These are phyloP conservation scores for Trichoderma sp. DNA, from an alignment of 2,329 filamentous ascomycete genomes.

Conservation along the genomic window DNA sequence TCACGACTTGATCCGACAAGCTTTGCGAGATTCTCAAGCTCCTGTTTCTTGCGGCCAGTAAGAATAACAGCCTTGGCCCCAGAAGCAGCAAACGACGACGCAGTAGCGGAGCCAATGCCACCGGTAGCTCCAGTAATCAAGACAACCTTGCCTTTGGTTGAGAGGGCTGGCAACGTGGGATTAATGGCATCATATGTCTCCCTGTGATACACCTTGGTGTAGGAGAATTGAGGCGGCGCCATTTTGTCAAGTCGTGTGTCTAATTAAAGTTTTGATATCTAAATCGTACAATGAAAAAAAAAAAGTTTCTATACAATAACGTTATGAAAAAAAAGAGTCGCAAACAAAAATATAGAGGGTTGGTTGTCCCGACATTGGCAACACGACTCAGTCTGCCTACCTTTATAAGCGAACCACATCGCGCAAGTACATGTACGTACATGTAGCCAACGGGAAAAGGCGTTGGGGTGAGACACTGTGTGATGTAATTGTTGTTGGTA, in stretches of 20 bases:
- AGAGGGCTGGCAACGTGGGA: background rate
- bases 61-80: background rate
- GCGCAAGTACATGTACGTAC: background rate
- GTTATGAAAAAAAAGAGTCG: background rate
- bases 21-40: background rate
- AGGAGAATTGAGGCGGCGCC: background rate
- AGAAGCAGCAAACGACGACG: background rate
- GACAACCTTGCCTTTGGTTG: background rate
- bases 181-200: background rate
- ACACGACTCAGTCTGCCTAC: background rate
- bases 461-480: background rate
- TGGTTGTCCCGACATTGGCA: background rate
- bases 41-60: background rate
- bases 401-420: background rate
- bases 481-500: background rate
- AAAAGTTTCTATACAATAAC: background rate
- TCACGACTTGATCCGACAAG: background rate
- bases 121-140: background rate
- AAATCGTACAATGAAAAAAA: background rate
- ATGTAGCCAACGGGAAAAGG: background rate
- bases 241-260: background rate
- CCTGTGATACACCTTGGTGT: background rate
- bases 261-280: background rate
- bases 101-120: background rate
- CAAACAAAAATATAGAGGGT: background rate